phyloP scores from a whole-genome alignment of 805 yeast species.

The Wickerhamiella lipophila region DNA sequence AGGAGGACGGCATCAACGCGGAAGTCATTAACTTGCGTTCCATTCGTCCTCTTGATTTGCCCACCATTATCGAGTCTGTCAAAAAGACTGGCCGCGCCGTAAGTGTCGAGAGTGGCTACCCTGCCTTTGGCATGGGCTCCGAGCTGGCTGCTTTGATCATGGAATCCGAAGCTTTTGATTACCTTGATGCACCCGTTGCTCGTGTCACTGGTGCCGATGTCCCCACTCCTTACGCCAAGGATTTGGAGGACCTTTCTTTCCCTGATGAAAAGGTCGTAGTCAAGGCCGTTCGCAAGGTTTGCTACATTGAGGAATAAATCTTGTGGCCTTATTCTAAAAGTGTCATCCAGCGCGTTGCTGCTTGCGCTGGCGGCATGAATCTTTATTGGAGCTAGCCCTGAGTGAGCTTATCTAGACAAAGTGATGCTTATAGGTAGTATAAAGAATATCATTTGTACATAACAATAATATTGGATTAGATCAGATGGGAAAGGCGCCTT shows the following conservation, averaged over 20 bases:
- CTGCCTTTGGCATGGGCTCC: conserved; percentile 96
- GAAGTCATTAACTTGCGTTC: conserved; percentile 94
- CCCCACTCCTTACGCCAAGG: conserved; percentile 96
- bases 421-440: neutral
- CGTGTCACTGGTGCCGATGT: conserved; percentile 99
- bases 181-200: conserved; percentile 95
- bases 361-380: neutral
- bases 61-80: conserved; percentile 70
- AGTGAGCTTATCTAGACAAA: neutral
- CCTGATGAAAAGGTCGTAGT: conserved; percentile 87
- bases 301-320: conserved; percentile 28
- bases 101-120: conserved; percentile 96
- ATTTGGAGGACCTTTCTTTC: conserved; percentile 96
- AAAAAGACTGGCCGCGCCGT: conserved; percentile 95
- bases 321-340: neutral
- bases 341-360: neutral
- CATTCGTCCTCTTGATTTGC: conserved; percentile 90
- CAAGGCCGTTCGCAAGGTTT: conserved; percentile 43
- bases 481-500: too few relatives aligned
- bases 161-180: conserved; percentile 97
- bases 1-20: conserved; percentile 75
- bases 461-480: too few relatives aligned
- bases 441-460: neutral
- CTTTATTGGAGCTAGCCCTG: neutral
- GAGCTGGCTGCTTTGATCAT: conserved; percentile 95